phyloP scores from a whole-genome alignment of 306 rosid genomes.

The Inga oerstediana region DNA sequence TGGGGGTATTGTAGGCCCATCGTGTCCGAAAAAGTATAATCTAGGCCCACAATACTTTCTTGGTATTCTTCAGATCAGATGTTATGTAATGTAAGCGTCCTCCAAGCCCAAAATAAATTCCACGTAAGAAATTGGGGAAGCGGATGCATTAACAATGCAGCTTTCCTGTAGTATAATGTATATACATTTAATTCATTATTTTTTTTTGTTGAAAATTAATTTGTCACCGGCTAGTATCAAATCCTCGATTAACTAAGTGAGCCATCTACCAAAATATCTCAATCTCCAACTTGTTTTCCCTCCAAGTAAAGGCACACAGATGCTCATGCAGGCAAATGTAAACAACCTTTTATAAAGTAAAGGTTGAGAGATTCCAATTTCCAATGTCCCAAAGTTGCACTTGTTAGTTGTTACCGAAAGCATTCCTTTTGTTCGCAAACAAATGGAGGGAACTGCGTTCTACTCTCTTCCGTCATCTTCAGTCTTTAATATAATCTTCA shows the following conservation, averaged over 20 bases:
- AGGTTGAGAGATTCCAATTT: background rate
- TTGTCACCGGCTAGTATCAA: background rate
- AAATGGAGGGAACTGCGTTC: background rate
- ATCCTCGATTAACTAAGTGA: background rate
- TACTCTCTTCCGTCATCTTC: no score
- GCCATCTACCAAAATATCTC: no score
- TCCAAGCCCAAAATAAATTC: background rate
- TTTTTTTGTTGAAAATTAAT: no score
- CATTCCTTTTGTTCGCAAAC: background rate
- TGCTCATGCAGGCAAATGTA: no score
- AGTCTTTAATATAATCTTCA: no score
- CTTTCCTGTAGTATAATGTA: background rate
- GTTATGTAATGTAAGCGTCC: background rate
- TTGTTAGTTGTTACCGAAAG: background rate
- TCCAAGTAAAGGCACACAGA: background rate
- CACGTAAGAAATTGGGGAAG: background rate
- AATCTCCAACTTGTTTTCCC: background rate
- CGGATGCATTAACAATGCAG: background rate
- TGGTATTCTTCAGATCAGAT: no score
- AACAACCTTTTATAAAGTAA: background rate
- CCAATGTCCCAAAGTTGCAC: background rate
- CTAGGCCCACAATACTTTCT: background rate
- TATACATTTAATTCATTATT: no score
- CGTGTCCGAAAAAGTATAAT: background rate
- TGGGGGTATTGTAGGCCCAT: background rate